These are phyloP conservation scores for Trametes versicolor DNA, from an alignment of 1,284 basidiomycete species.

Conservation along the genomic window DNA sequence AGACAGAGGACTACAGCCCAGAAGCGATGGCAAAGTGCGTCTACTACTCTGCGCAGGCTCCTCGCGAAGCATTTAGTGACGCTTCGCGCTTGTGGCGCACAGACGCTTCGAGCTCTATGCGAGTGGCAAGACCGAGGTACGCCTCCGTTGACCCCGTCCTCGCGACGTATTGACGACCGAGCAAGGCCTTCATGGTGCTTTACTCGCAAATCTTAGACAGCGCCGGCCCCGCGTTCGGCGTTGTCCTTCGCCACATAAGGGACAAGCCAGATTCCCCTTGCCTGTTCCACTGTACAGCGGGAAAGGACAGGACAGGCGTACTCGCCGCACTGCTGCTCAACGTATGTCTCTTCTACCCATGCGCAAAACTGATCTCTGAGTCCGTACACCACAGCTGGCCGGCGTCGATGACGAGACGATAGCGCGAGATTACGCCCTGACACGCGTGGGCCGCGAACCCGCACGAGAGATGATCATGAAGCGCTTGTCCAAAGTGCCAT, in stretches of 20 bases:
- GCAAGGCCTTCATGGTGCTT: slow-evolving; percentile 79
- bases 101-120: slow-evolving; percentile 82
- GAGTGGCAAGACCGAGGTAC: slow-evolving; percentile 79
- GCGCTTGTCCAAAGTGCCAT: slow-evolving; percentile 70
- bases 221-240: slow-evolving; percentile 69
- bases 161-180: slow-evolving; percentile 22
- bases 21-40: slow-evolving; percentile 84
- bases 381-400: slow-evolving; percentile 58
- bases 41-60: slow-evolving; percentile 33
- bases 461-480: slow-evolving; percentile 72
- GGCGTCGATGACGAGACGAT: slow-evolving; percentile 71
- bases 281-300: slow-evolving; percentile 81
- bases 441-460: slow-evolving; percentile 79
- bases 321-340: slow-evolving; percentile 76
- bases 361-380: no score
- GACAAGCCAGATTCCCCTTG: slow-evolving; percentile 71
- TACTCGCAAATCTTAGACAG: slow-evolving; percentile 83
- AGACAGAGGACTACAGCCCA: slow-evolving; percentile 80
- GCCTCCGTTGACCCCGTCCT: slow-evolving; percentile 14
- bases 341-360: slow-evolving; percentile 47
- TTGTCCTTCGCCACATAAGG: slow-evolving; percentile 73
- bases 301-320: slow-evolving; percentile 85
- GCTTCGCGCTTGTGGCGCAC: not conserved
- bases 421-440: slow-evolving; percentile 79
- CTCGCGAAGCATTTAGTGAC: slow-evolving; percentile 22